These are phyloP conservation scores for Rosa hybrid DNA, from an alignment of 331 rosid genomes.

Conservation along the genomic window DNA sequence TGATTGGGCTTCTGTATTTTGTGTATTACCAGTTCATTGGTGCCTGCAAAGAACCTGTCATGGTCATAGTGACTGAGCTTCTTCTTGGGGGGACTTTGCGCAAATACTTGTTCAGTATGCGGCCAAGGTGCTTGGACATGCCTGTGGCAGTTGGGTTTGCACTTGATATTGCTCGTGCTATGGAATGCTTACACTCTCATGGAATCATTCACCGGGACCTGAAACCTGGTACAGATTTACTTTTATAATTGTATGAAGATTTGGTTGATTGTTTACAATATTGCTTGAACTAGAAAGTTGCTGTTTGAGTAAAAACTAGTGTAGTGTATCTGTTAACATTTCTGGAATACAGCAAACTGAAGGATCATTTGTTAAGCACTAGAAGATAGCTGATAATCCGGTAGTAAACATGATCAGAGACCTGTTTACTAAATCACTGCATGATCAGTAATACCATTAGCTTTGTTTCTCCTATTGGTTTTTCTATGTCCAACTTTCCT, in stretches of 20 bases:
- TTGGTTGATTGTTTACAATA: slow-evolving; percentile 17
- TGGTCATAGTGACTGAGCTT: slow-evolving; percentile 96
- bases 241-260: background rate
- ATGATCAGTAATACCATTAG: background rate
- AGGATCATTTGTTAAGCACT: background rate
- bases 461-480: background rate
- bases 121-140: slow-evolving; percentile 80
- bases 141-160: slow-evolving; percentile 80
- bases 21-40: slow-evolving; percentile 76
- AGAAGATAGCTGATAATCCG: background rate
- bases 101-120: slow-evolving; percentile 73
- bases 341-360: background rate
- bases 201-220: slow-evolving; percentile 97
- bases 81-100: slow-evolving; percentile 90
- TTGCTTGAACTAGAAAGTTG: slow-evolving; percentile 7
- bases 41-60: slow-evolving; percentile 91
- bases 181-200: slow-evolving; percentile 90
- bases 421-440: background rate
- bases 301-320: background rate
- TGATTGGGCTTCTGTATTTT: slow-evolving; percentile 20
- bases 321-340: background rate
- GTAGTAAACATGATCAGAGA: background rate
- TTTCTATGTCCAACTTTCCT: background rate
- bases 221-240: slow-evolving; percentile 72
- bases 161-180: slow-evolving; percentile 92